Evolutionary conservation across 164 flowering plant genomes (phyloP), one percentile per base, ranked within the genome.

Genomic region (Echeveria elegans): DNA sequence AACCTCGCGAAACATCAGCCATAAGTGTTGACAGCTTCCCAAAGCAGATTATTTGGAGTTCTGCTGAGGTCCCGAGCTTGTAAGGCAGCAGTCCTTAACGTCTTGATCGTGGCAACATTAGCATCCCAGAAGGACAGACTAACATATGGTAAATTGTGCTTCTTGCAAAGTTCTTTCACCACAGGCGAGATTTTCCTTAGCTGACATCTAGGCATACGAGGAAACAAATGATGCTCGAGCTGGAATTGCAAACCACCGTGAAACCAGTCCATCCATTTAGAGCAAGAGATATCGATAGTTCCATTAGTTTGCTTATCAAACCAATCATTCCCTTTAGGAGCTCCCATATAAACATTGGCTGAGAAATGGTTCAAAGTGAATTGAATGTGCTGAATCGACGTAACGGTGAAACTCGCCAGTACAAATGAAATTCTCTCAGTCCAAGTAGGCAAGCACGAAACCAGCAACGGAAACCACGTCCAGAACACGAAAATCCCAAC

Each of bases 11-110:
- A 70, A 70, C 53, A 65, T 82, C 77, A 86, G 36, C 92, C 92
- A 64, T 82, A 85, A 60, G 87, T 85, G 72, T 86, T 86, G 18
- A 86, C 76, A 34, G 92, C 92, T 79, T 86, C 92, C 92, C 92
- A 85, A 9, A 85, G 66, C 81, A 87, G 68, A 66, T 82, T 80
- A 72, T 82, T 80, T 0, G 85, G 80, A 14, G 79, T 78, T 2
- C 71, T 77, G 24, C 84, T 34, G 40, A 82, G 47, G 53, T 80
- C 83, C 23, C 89, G 70, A 58, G 92, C 92, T 72, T 85, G 83
- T 69, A 82, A 48, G 6, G 92, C 92, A 0, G 88, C 89, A 4
- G 79, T 58, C 71, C 82, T 78, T 2, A 87, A 81, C 1, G 86
- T 82, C 72, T 67, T 72, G 19, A 83, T 45, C 0, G 92, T 87